Base-by-base conservation (phyloP, 495 filamentous ascomycete genomes). In the Neurospora discreta region DNA sequence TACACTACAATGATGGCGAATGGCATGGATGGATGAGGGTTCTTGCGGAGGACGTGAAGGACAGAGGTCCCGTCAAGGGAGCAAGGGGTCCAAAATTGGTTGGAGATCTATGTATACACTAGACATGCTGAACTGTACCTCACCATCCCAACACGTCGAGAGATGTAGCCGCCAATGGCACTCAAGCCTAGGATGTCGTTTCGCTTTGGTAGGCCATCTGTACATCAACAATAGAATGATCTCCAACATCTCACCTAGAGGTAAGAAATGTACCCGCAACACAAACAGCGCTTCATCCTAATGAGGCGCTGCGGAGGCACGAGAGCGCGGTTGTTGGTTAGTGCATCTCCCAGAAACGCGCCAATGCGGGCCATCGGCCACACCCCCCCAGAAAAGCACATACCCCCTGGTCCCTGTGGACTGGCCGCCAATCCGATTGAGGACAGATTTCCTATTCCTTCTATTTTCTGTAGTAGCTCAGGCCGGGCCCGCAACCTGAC, bases 401-500 rank as follows among this genome's bases (percentile, higher is more conserved):
- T 39, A 68, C 26, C 16, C 44, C 69, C 60, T 69, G 20, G 72
- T 69, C 71, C 40, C 70, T 71, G 67, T 65, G 41, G 69, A 38
- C 68, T 74, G 77, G 73, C 75, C 76, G 71, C 69, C 46, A 77
- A 72, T 72, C 68, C 72, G 74, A 73, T 77, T 77, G 73, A 79
- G 77, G 77, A 79, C 77, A 79, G 74, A 78, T 79, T 78, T 78
- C 74, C 77, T 41, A 33, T 73, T 78, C 70, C 69, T 40, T 65
- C 65, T 72, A 69, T 74, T 46, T 75, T 68, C 30, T 65, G 69
- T 44, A 60, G 52, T 23, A 60, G 52, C 52, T 52, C 44, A 26
- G 5, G 9, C 44, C n/a, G 20, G 44, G 9, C 20, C 44, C 44
- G 10, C 20, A 52, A 52, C 44, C 44, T 30, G 52, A 60, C 52